These are phyloP conservation scores for Cryptococcus sp. DNA, from an alignment of 1,284 basidiomycete genomes.

Conservation along the genomic window DNA sequence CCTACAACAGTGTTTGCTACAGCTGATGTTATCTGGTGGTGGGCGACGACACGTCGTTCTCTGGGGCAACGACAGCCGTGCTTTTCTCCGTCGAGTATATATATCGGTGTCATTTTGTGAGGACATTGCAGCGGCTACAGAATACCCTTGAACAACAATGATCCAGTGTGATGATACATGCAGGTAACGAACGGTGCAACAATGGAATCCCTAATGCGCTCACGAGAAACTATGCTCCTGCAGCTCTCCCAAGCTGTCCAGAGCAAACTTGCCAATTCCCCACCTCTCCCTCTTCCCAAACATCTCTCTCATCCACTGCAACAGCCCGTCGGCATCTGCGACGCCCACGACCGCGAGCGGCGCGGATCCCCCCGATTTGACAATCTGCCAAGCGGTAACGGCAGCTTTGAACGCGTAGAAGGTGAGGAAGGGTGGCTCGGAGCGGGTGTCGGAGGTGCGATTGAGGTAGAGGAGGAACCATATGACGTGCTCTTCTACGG, in stretches of 20 bases:
- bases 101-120: no score
- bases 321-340: slow-evolving; percentile 11
- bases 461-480: slow-evolving; percentile 32
- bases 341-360: slow-evolving; percentile 6
- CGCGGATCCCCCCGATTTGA: slow-evolving; percentile 11
- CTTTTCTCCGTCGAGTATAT: no score
- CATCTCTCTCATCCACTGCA: slow-evolving; percentile 17
- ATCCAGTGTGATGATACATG: no score
- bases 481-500: slow-evolving; percentile 22
- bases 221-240: slow-evolving; percentile 1
- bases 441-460: background rate
- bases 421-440: slow-evolving; percentile 29
- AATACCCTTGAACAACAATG: no score
- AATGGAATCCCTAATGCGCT: no score
- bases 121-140: no score
- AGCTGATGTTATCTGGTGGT: background rate
- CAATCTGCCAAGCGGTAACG: slow-evolving; percentile 30
- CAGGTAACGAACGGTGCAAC: no score
- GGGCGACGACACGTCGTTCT: no score
- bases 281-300: slow-evolving; percentile 16
- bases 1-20: background rate
- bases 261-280: slow-evolving; percentile 16
- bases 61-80: no score
- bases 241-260: slow-evolving; percentile 19
- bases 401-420: slow-evolving; percentile 33